phyloP scores from a whole-genome alignment of 768 basidiomycete genomes.

The Chalciporus sphaerocephalus region DNA sequence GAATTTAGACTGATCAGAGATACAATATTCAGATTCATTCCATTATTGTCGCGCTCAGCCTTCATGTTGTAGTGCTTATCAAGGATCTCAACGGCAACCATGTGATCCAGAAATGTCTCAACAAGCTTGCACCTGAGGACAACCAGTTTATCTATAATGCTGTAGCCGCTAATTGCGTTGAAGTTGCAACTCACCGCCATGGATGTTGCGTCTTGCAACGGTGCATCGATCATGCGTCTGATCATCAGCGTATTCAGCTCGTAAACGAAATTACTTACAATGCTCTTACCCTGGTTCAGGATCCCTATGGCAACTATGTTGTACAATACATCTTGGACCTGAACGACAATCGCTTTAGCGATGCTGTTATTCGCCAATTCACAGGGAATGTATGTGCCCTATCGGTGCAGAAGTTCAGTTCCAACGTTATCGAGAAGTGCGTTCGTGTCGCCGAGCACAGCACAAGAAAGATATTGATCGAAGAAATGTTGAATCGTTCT shows the following conservation, averaged over 20 bases:
- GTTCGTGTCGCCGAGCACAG: slow-evolving; percentile 94
- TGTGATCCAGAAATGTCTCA: slow-evolving; percentile 98
- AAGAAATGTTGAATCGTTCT: slow-evolving; percentile 90
- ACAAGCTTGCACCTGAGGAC: slow-evolving; percentile 96
- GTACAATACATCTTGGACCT: slow-evolving; percentile 98
- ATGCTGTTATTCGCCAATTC: slow-evolving; percentile 96
- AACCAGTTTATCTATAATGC: slow-evolving; percentile 99
- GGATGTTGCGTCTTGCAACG: slow-evolving; percentile 98
- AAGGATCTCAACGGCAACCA: slow-evolving; percentile 98
- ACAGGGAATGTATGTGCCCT: slow-evolving; percentile 95
- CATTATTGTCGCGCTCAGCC: slow-evolving; percentile 92
- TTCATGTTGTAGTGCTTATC: slow-evolving; percentile 98
- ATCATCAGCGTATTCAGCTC: slow-evolving; percentile 90
- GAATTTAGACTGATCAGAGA: slow-evolving; percentile 69
- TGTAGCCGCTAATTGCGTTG: slow-evolving; percentile 96
- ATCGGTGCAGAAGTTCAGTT: slow-evolving; percentile 98
- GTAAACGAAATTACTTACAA: slow-evolving; percentile 99
- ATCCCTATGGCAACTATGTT: slow-evolving; percentile 93
- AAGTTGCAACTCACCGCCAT: slow-evolving; percentile 96
- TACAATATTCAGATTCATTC: slow-evolving; percentile 92
- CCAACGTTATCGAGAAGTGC: slow-evolving; percentile 97
- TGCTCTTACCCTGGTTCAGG: slow-evolving; percentile 94
- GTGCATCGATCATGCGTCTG: slow-evolving; percentile 97
- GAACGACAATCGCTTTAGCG: slow-evolving; percentile 97
- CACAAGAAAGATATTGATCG: slow-evolving; percentile 91